Evolutionary conservation across 2,329 filamentous ascomycete genomes (phyloP).

Genomic region (Trichoderma aggressivum): DNA sequence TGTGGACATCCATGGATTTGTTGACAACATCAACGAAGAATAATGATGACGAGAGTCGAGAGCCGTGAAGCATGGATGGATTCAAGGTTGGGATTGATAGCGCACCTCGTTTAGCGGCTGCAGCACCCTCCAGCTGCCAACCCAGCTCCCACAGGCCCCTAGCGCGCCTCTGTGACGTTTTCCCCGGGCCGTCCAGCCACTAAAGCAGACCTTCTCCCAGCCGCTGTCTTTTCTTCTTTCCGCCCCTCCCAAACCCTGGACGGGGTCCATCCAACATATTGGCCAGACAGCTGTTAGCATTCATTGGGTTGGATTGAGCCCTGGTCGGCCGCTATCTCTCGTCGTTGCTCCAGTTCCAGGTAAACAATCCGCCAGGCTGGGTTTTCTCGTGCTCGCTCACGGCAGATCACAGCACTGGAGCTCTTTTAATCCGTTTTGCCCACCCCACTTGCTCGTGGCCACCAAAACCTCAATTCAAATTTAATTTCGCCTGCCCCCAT

Average conservation of each 20-base stretch:
- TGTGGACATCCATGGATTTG: background rate
- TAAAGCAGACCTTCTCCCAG: background rate
- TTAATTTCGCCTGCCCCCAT: constrained; percentile 3
- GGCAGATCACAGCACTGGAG: background rate
- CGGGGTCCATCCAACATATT: background rate
- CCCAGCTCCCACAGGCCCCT: background rate
- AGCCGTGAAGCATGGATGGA: background rate
- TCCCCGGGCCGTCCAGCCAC: constrained; percentile 3
- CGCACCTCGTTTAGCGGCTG: background rate
- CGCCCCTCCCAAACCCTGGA: background rate
- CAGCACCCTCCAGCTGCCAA: background rate
- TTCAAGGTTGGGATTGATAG: background rate
- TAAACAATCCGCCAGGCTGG: constrained; percentile 12
- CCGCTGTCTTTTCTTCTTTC: background rate
- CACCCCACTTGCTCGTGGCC: background rate
- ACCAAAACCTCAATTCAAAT: background rate
- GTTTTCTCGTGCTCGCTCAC: background rate
- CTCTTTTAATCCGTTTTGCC: background rate
- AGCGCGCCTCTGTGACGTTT: constrained; percentile 15
- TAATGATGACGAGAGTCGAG: background rate
- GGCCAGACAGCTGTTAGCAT: background rate
- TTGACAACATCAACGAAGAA: background rate
- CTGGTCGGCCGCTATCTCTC: background rate
- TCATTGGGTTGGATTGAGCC: background rate
- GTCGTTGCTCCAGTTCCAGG: background rate